phyloP scores from a whole-genome alignment of 2,329 filamentous ascomycete species.

The Huntiella bhutanensis region DNA sequence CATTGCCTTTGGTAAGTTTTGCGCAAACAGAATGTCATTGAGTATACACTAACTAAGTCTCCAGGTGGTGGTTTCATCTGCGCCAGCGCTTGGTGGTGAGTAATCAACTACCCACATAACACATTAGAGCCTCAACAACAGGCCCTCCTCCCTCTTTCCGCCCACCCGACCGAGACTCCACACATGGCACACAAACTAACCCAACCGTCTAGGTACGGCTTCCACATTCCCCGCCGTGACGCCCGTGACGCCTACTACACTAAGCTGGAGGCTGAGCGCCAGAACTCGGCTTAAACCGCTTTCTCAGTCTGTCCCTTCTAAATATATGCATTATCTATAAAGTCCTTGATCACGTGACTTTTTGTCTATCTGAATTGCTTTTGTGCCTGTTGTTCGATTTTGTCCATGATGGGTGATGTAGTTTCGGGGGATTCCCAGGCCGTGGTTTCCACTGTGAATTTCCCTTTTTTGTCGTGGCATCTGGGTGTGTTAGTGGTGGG shows the following conservation, averaged over 20 bases:
- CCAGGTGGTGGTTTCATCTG: conserved; percentile 34
- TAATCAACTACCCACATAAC: background rate
- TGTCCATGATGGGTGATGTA: conserved; percentile 10
- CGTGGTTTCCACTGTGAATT: conserved; percentile 44
- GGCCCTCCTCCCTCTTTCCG: background rate
- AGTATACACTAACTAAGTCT: conserved; percentile 1
- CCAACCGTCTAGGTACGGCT: conserved; percentile 34
- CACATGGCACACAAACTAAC: background rate
- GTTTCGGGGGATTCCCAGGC: conserved; percentile 31
- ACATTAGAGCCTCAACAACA: background rate
- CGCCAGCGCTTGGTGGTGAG: conserved; percentile 40
- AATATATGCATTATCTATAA: conserved; percentile 3
- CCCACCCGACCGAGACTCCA: background rate
- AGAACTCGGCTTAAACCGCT: conserved; percentile 16
- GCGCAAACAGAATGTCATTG: background rate
- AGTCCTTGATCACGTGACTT: background rate
- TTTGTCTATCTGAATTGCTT: conserved; percentile 2
- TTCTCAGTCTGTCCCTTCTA: background rate
- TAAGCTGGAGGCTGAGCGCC: conserved; percentile 38
- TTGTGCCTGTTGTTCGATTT: conserved; percentile 8
- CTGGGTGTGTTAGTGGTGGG: conserved; percentile 20
- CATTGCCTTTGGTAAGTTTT: conserved; percentile 34
- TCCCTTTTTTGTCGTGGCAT: conserved; percentile 37
- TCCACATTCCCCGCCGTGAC: conserved; percentile 39
- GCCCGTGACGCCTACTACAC: conserved; percentile 39